Base-by-base conservation (phyloP, 257 asterid species). In the Solanum bulbocastanum region DNA sequence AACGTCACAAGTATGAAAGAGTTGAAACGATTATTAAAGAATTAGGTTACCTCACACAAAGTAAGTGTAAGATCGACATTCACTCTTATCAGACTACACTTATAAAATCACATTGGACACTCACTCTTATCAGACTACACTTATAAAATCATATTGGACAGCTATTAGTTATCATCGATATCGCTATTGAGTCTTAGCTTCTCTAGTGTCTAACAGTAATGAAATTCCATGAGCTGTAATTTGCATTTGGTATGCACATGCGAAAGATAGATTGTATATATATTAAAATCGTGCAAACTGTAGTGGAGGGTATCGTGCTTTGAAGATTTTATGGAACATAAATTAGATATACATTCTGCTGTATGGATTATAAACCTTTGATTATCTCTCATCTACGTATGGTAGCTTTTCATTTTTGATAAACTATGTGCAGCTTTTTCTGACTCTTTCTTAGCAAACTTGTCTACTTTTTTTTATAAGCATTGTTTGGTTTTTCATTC, bases 261-360 rank as follows among this genome's bases (percentile, higher is more conserved):
- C 44, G 5, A 3, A 18, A 52, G 62, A 18, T 56, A 30, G 66
- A 27, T 42, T 30, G 1, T 44, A 46, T 18, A 22, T 81, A 30
- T 49, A 49, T 79, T 42, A 18, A 82, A 30, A 30, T 82, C 1
- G 37, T 18, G 40, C 32, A 20, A 32, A 32, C 2, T 49, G 18
- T 81, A 49, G 69, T 81, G 85, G 85, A 46, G 85, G 42, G 20
- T 46, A 81, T 81, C 69, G 85, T 81, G 85, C 30, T 81, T 8
- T 49, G 68, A 9, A 30, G 39, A 81, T 30, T 46, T 81, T 30
- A 30, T 81, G 30, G 68, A 81, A 46, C 15, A 79, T 30, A 40
- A 27, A 40, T n/a, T 42, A 33, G 62, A 78, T 25, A n/a, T 16
- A 25, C 30, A 44, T 79, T 27, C 66, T 79, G 42, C 20, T 46